Base-by-base conservation (phyloP, 2,329 filamentous ascomycete genomes). In the Aspergillus brasiliensis region DNA sequence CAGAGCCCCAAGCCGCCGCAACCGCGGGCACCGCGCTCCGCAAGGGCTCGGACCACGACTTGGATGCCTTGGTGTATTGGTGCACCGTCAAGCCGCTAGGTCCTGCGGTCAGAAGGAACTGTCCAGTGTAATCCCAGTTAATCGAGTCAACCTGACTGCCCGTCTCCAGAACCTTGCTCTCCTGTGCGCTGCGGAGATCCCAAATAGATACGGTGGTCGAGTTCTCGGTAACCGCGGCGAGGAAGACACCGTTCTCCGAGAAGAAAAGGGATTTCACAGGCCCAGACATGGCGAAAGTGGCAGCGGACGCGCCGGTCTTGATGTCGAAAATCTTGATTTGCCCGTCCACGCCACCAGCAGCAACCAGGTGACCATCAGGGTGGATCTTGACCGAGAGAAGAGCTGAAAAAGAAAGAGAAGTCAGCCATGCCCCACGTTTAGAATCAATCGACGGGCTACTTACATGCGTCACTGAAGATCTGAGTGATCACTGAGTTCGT, bases 221-320 rank as follows among this genome's bases (percentile, higher is more conserved):
- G 28, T 87, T 88, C 75, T 92, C 88, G 60, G 89, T 87, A 7
- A 89, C 88, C 5, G 92, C 90, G 1, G 94, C 94, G 65, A 99
- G 88, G 91, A 93, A 98, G 69, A 91, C 97, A 23, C 95, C 95
- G 69, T 99, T 99, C 76, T 99, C 95, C 0, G 93, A 97, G 78
- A 99, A 99, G 60, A 85, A 83, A 42, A 99, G 80, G 10, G 87
- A 86, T 68, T 91, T 86, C 3, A 97, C 84, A 0, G 92, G 87
- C 0, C 87, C 86, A 23, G 77, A 73, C 61, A 82, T 77, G 7
- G 82, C 80, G 75, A 96, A 97, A 57, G 86, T 87, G 27, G 91
- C 91, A 27, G 91, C 91, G 65, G 87, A 84, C 61, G 88, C 85
- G 38, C 92, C 89, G 0, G 86, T 90, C 76, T 90, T 93, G 67